phyloP scores from a whole-genome alignment of 495 filamentous ascomycete genomes.

The Diplogelasinospora grovesii region DNA sequence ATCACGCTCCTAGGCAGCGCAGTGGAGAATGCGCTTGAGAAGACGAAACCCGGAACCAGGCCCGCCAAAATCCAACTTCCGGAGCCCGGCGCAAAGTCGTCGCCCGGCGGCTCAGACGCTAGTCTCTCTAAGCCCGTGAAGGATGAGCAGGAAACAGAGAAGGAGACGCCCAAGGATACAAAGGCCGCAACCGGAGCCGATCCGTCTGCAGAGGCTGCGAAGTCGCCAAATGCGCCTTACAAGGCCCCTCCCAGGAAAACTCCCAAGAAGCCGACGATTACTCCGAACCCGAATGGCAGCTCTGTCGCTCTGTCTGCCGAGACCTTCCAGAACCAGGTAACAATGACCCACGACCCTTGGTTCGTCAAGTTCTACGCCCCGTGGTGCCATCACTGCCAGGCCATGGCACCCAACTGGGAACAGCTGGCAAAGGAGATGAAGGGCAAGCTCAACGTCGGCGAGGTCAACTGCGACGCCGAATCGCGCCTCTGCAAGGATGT shows the following conservation, averaged over 20 bases:
- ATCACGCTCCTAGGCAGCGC: conserved; percentile 57
- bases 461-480: conserved; percentile 90
- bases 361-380: conserved; percentile 98
- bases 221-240: neutral
- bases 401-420: conserved; percentile 82
- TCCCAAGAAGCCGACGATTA: conserved; percentile 44
- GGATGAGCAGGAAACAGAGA: conserved; percentile 30
- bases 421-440: conserved; percentile 87
- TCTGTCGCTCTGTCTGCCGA: conserved; percentile 75
- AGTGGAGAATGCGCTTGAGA: conserved; percentile 73
- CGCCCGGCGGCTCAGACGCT: conserved; percentile 2
- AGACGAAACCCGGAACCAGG: conserved; percentile 70
- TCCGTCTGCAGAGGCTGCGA: conserved; percentile 12
- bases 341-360: conserved; percentile 85
- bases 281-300: conserved; percentile 65
- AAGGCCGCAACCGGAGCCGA: conserved; percentile 7
- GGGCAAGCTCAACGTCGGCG: conserved; percentile 80
- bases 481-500: conserved; percentile 84
- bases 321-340: conserved; percentile 78
- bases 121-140: conserved; percentile 3
- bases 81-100: conserved; percentile 25
- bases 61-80: conserved; percentile 44
- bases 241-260: conserved; percentile 24
- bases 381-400: conserved; percentile 94
- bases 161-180: conserved; percentile 27